Evolutionary conservation across 2,329 filamentous ascomycete species (phyloP).

Genomic region (Fusarium verticillioides): DNA sequence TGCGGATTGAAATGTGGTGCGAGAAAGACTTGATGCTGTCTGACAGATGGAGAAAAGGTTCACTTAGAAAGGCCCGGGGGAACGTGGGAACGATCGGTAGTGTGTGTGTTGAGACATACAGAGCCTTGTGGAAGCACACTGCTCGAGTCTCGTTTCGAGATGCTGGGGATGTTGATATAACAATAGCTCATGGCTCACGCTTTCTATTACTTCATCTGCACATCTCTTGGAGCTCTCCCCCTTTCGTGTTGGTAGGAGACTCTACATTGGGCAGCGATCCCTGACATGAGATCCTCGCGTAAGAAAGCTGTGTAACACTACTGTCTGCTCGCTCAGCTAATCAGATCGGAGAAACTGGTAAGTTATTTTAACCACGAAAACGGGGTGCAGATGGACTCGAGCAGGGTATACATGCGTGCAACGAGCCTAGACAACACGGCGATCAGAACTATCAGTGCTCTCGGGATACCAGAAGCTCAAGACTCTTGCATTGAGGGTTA

Average conservation of each 20-base stretch:
- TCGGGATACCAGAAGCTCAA: fast-evolving
- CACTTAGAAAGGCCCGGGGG: fast-evolving
- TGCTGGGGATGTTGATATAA: background rate
- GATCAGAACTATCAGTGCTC: background rate
- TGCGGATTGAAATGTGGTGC: background rate
- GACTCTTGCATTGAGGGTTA: background rate
- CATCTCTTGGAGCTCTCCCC: fast-evolving
- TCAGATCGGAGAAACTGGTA: background rate
- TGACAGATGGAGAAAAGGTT: background rate
- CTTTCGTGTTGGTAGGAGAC: constrained; percentile 9
- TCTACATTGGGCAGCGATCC: constrained; percentile 10
- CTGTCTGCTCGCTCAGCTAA: background rate
- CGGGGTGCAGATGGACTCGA: background rate
- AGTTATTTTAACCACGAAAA: constrained; percentile 8
- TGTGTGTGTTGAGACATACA: no score
- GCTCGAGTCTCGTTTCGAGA: background rate
- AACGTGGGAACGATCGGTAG: background rate
- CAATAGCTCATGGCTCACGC: background rate
- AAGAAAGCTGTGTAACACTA: background rate
- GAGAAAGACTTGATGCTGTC: background rate
- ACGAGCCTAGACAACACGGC: background rate
- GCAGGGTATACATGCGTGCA: background rate
- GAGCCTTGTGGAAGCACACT: background rate
- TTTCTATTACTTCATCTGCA: background rate
- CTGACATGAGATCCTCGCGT: constrained; percentile 13